Evolutionary conservation across 257 asterid species (phyloP), one percentile per base, ranked within the genome.

Genomic region (Capsicum pubescens): DNA sequence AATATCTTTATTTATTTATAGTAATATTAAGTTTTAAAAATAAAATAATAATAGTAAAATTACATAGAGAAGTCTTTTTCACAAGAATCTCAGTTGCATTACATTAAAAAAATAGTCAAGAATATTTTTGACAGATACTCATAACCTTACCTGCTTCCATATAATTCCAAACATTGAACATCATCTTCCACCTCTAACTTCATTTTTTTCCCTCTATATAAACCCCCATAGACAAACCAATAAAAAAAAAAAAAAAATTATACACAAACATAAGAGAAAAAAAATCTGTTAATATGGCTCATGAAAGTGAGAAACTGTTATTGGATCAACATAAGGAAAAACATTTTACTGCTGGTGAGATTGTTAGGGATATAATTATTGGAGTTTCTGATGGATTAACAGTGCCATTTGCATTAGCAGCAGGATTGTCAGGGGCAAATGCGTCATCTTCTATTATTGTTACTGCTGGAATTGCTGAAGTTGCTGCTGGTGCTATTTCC

Each of bases 401-500:
- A 0, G 99, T 95, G 15, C 99, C 99, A 7, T 95, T 95, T 87
- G 99, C 99, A 44, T 94, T 95, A 6, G 99, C 99, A 3, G 99
- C 98, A 4, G 99, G 99, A 0, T 88, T 96, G 61, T 96, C 99
- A 46, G 98, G 99, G 48, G 98, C 99, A 52, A 94, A 93, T 79
- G 98, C 97, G 2, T 87, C 99, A 26, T 93, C 99, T 63, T 86
- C 97, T 77, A 93, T 96, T 83, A 93, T 96, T 60, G 94, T 96
- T 88, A 96, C 99, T 19, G 99, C 99, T 60, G 99, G 99, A 5
- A 87, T 92, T 0, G 98, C 98, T 1, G 98, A 94, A 91, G 97
- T 96, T 76, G 98, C 98, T 52, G 99, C 99, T 26, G 98, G 99
- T 14, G 98, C 98, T 84, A 94, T 96, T 79, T 94, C 99, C 88